A percentile compares a stretch with the other conserved stretches of the same genome.
phyloP scores from a whole-genome alignment of 2,329 filamentous ascomycete species.

The Fusarium sulawesiense region DNA sequence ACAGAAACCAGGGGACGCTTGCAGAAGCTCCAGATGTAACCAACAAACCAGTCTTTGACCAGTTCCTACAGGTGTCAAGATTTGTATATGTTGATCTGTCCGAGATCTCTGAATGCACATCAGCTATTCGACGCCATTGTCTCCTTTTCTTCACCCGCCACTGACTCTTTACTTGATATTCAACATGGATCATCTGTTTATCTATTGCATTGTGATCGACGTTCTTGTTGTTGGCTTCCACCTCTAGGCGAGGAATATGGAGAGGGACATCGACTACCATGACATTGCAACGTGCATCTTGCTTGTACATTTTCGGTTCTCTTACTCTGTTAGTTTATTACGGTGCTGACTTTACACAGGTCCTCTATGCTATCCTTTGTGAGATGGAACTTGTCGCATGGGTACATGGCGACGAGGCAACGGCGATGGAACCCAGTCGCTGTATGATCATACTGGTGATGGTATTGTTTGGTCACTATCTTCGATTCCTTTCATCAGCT shows the following conservation, averaged over 20 bases:
- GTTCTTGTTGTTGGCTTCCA: not conserved
- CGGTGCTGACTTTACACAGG: not conserved
- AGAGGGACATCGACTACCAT: not conserved
- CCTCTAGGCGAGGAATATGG: not conserved
- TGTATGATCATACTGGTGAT: not conserved
- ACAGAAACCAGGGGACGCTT: too few relatives aligned
- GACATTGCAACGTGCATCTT: not conserved
- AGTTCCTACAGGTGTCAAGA: too few relatives aligned
- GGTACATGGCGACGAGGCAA: not conserved
- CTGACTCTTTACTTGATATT: not conserved
- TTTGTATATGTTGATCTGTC: too few relatives aligned
- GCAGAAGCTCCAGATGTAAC: too few relatives aligned
- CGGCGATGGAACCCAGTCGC: not conserved
- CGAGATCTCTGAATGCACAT: too few relatives aligned
- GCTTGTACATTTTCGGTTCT: too few relatives aligned
- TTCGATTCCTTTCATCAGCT: rapidly evolving
- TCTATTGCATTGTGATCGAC: not conserved
- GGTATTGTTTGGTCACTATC: not conserved
- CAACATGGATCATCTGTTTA: not conserved
- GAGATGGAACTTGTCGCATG: not conserved
- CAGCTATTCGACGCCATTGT: not conserved
- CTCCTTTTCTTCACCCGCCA: too few relatives aligned
- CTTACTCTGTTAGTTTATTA: too few relatives aligned
- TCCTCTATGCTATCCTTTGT: not conserved
- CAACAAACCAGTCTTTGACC: too few relatives aligned